phyloP scores from a whole-genome alignment of 306 rosid species.

The Cicer cuneatum region DNA sequence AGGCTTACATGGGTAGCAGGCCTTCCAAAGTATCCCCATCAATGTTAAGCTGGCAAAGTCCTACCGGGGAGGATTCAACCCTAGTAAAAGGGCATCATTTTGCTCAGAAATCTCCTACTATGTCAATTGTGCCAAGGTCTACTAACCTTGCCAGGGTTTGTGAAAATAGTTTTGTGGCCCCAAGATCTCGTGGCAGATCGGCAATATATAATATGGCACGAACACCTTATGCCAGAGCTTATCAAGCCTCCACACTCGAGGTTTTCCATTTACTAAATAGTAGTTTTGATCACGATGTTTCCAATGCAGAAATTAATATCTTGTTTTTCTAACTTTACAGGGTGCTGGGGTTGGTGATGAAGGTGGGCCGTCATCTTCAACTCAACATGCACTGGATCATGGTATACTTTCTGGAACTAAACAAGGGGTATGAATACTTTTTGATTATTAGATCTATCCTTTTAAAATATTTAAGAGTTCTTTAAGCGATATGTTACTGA shows the following conservation, averaged over 20 bases:
- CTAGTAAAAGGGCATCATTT: conserved; percentile 45
- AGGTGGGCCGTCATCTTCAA: conserved; percentile 63
- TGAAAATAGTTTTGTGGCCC: conserved; percentile 75
- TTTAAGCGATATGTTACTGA: conserved; percentile 26
- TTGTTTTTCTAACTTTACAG: conserved; percentile 51
- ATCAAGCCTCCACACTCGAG: conserved; percentile 55
- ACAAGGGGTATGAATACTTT: conserved; percentile 64
- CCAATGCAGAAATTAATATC: conserved; percentile 26
- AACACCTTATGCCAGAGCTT: conserved; percentile 78
- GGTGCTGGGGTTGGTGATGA: conserved; percentile 53
- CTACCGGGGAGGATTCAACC: conserved; percentile 50
- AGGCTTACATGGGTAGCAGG: conserved; percentile 87
- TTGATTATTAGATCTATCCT: conserved; percentile 23
- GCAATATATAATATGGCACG: conserved; percentile 87
- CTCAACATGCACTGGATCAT: conserved; percentile 58
- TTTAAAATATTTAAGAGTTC: conserved; percentile 12
- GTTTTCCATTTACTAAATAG: conserved; percentile 48
- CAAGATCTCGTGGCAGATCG: conserved; percentile 83
- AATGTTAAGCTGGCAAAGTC: conserved; percentile 52
- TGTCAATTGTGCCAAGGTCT: conserved; percentile 63
- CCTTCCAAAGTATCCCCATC: conserved; percentile 69
- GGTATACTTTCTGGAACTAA: conserved; percentile 59
- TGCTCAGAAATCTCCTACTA: conserved; percentile 50
- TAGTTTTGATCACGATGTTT: conserved; percentile 6
- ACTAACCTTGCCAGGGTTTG: conserved; percentile 50